A percentile compares a stretch with the other conserved stretches of the same genome.
These are phyloP conservation scores for Ophiostoma angusticollis DNA, from an alignment of 2,329 filamentous ascomycete species.

Conservation along the genomic window DNA sequence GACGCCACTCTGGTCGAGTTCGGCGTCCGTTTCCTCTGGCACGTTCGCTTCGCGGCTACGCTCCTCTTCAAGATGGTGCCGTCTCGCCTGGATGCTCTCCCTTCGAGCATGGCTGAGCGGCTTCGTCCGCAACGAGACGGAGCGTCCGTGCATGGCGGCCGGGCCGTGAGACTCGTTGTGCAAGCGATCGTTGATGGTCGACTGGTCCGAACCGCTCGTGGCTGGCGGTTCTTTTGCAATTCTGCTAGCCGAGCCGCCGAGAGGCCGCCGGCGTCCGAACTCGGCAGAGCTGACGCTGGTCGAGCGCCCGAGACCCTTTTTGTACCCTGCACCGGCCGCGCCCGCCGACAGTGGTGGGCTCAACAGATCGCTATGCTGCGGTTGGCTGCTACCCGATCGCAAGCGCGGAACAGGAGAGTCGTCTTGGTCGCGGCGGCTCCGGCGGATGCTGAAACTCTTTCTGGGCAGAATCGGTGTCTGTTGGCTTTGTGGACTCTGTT, in stretches of 20 bases:
- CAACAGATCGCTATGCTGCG: constrained; percentile 66
- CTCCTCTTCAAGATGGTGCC: constrained; percentile 44
- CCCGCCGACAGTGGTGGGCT: constrained; percentile 57
- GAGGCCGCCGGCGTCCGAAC: constrained; percentile 49
- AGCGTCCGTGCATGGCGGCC: constrained; percentile 33
- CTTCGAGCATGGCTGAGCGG: constrained; percentile 79
- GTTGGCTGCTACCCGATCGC: constrained; percentile 49
- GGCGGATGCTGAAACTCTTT: constrained; percentile 79
- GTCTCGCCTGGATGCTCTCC: constrained; percentile 83
- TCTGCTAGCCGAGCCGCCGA: constrained; percentile 24
- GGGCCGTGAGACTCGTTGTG: constrained; percentile 38
- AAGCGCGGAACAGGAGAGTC: constrained; percentile 32
- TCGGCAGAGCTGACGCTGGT: constrained; percentile 88
- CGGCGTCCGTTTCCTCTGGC: constrained; percentile 80
- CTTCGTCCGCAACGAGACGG: constrained; percentile 62
- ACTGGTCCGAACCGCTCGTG: constrained; percentile 70
- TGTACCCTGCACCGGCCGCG: constrained; percentile 40
- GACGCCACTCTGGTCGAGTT: constrained; percentile 49
- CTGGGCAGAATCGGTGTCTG: constrained; percentile 44
- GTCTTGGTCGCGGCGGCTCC: constrained; percentile 40
- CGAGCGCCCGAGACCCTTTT: constrained; percentile 66
- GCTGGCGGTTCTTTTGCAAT: constrained; percentile 52
- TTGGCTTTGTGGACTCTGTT: constrained; percentile 22
- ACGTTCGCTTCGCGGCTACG: constrained; percentile 58
- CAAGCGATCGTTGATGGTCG: constrained; percentile 41